Evolutionary conservation across 305 asterid species (phyloP), one percentile per base, ranked within the genome.

Genomic region (Fraxinus greggii): DNA sequence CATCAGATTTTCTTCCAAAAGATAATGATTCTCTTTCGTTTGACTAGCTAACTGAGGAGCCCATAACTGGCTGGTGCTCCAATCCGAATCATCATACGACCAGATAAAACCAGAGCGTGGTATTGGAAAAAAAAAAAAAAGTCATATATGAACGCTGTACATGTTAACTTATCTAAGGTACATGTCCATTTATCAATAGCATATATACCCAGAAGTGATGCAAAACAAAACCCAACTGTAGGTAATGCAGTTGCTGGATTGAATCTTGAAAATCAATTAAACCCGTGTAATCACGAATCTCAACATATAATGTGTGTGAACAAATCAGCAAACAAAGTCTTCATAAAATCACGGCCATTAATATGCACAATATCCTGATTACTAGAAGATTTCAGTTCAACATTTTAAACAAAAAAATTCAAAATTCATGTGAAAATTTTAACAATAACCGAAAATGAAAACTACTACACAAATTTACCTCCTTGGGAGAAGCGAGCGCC

Each of bases 401-500:
- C 72, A 3, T 26, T 69, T 31, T 67, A 13, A 28, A 12, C 21
- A 0, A 28, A 21, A 6, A 8, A 3, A 9, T 10, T 32, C 6
- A 59, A 59, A 59, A 61, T 23, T 61, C 32, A 61, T 61, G 32
- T 24, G 72, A 21, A 61, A 61, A 61, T 3, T 61, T 21, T 21
- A 61, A 61, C 13, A 23, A 17, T 2, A 61, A 61, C 36, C 36
- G 31, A 67, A 67, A 28, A 67, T 69, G 6, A 1, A 29, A 69
- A 69, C 38, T 29, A 69, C 38, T 4, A 31, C 9, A 69, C 19
- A 69, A 13, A 29, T 15, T 19, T 85, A 89, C 97, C 96, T 88
- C 93, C 97, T 90, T 94, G 98, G 63, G 92, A 89, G 93, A 95
- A 88, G 72, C 98, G 91, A 79, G 98, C 90, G 72, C 98, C 98